A percentile compares a stretch with the other conserved stretches of the same genome.
Conservation (phyloP, 2,329 filamentous ascomycete species). For the Ceratocystis colombiana region DNA sequence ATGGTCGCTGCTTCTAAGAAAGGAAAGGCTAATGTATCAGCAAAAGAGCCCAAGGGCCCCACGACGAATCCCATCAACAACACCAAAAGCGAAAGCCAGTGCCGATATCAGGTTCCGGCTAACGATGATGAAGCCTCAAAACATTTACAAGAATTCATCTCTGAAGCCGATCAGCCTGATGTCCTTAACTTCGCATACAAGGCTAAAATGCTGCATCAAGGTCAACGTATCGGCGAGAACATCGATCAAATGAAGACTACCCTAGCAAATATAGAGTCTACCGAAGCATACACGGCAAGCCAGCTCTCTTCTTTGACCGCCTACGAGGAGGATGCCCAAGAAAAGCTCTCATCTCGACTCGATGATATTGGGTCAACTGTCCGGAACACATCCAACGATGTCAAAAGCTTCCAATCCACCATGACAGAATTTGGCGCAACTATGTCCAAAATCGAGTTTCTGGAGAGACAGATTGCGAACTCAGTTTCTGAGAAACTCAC, state of each 20-base stretch:
- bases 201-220: conserved; percentile 21
- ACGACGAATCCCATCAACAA: background rate
- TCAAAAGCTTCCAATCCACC: conserved; percentile 21
- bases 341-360: conserved; percentile 18
- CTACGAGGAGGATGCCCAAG: conserved; percentile 7
- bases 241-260: conserved; percentile 22
- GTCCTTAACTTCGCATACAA: conserved; percentile 24
- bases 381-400: conserved; percentile 1
- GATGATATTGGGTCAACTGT: conserved; percentile 16
- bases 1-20: background rate
- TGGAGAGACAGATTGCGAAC: conserved; percentile 10
- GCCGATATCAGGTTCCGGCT: background rate
- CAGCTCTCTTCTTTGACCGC: conserved; percentile 19
- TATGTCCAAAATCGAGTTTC: conserved; percentile 18
- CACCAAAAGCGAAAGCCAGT: conserved; percentile 2
- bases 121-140: conserved; percentile 5
- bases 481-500: background rate
- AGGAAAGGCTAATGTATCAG: background rate
- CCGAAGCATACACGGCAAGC: conserved; percentile 18
- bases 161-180: conserved; percentile 16
- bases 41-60: background rate
- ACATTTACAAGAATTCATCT: conserved; percentile 19
- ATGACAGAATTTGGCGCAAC: conserved; percentile 13
- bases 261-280: conserved; percentile 21
- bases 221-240: conserved; percentile 8